These are phyloP conservation scores for Cyamopsis tetragonoloba DNA, from an alignment of 306 rosid genomes.

Conservation along the genomic window DNA sequence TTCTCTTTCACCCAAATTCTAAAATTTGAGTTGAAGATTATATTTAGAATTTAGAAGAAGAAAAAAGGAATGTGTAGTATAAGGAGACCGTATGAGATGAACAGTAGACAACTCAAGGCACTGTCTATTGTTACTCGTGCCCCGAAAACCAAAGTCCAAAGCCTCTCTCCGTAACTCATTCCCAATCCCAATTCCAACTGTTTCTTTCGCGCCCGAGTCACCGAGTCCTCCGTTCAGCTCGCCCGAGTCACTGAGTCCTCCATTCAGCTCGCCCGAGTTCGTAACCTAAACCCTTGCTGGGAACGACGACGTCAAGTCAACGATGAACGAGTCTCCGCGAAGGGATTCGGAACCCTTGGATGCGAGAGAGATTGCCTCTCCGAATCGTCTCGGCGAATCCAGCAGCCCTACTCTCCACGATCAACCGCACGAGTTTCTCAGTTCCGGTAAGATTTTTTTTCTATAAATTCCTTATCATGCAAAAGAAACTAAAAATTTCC, in stretches of 20 bases:
- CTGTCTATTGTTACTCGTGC: no score
- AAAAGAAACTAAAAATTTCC: no score
- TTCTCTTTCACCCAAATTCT: no score
- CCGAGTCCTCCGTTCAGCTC: conserved; percentile 6
- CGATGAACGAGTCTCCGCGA: conserved; percentile 39
- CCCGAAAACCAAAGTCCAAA: no score
- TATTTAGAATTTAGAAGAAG: no score
- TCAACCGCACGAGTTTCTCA: conserved; percentile 21
- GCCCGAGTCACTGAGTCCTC: conserved; percentile 10
- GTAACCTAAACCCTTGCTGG: background rate
- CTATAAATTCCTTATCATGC: no score
- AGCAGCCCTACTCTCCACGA: conserved; percentile 37
- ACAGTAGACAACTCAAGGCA: no score
- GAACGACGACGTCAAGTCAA: background rate
- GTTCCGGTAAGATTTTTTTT: no score
- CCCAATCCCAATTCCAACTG: background rate
- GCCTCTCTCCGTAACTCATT: no score
- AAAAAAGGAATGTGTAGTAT: no score
- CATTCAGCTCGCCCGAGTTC: conserved; percentile 6
- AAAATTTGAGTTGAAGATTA: no score
- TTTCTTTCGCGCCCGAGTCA: conserved; percentile 10
- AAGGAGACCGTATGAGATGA: no score
- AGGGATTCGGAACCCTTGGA: conserved; percentile 42
- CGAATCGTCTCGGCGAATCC: conserved; percentile 23
- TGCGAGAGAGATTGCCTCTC: conserved; percentile 35